Evolutionary conservation across 331 rosid species (phyloP), one percentile per base, ranked within the genome.

Genomic region (Pyracantha coccinea): DNA sequence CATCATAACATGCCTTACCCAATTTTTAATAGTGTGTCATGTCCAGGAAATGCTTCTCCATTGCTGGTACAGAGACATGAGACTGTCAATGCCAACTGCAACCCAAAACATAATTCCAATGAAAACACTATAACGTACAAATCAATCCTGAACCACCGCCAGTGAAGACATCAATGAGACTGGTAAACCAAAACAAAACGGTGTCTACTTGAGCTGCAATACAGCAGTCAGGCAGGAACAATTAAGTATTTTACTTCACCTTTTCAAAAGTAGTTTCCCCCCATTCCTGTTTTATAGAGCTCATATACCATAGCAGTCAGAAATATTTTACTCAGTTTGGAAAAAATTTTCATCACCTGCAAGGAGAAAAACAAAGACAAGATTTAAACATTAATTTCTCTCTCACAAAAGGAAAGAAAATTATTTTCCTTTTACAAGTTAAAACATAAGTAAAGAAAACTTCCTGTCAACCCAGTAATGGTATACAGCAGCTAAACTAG

Each of bases 231-330:
- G 21, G 27, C 16, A 33, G 4, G 41, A 8, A 33, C 41, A 33
- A 33, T 8, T 8, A 35, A 8, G 11, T 35, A 35, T 8, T 35
- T 7, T 35, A 35, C 41, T 35, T 71, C 72, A 93, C 98, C 98
- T 94, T 87, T 80, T 86, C 97, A 73, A 94, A 94, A 52, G 89
- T 94, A 78, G 96, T 90, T 86, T 94, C 97, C 32, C 32, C 89
- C 91, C 99, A 91, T 88, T 83, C 97, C 99, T 21, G 97, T 91
- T 78, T 86, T 91, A 74, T 91, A 91, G 65, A 88, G 95, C 68
- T 94, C 97, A 59, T 91, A 90, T 53, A 91, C 97, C 95, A 94
- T 80, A 58, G 99, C 92, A 64, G 99, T 85, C 89, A 94, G 84
- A 84, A 88, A 88, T 68, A 94, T 87, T 87, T 94, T 91, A 79